Percentiles rank a stretch among this genome's conserved stretches.
phyloP scores from a whole-genome alignment of 176 grass and related monocot genomes.

The Bothriochloa decipiens region DNA sequence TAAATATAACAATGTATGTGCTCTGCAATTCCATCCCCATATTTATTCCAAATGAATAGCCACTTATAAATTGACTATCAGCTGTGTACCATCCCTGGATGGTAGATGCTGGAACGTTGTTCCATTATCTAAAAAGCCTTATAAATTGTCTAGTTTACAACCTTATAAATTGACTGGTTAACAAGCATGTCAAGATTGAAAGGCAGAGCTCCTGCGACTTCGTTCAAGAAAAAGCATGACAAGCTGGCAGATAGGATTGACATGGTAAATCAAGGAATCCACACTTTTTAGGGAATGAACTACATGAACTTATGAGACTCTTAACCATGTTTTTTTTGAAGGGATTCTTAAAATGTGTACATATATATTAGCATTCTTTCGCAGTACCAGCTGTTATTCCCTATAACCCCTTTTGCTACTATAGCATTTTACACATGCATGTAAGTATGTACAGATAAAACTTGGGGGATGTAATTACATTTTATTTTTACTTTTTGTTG shows the following conservation, averaged over 20 bases:
- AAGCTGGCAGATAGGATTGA: not conserved
- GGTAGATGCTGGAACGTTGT: no score
- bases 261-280: not conserved
- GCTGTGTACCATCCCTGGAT: no score
- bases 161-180: slow-evolving; percentile 9
- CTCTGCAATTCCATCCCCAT: not conserved
- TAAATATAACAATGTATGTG: not conserved
- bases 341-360: slow-evolving; percentile 12
- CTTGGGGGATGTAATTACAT: slow-evolving; percentile 1
- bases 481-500: slow-evolving; percentile 4
- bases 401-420: not conserved
- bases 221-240: not conserved
- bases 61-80: not conserved
- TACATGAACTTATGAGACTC: not conserved
- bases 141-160: slow-evolving; percentile 5
- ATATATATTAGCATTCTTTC: not conserved
- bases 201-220: not conserved
- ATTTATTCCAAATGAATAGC: not conserved
- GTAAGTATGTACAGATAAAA: not conserved
- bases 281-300: not conserved
- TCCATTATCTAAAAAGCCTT: no score
- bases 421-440: not conserved
- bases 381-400: not conserved
- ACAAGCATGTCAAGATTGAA: not conserved
- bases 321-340: not conserved